Evolutionary conservation across 2,329 filamentous ascomycete genomes (phyloP).

Genomic region (Pyrenophora seminiperda): DNA sequence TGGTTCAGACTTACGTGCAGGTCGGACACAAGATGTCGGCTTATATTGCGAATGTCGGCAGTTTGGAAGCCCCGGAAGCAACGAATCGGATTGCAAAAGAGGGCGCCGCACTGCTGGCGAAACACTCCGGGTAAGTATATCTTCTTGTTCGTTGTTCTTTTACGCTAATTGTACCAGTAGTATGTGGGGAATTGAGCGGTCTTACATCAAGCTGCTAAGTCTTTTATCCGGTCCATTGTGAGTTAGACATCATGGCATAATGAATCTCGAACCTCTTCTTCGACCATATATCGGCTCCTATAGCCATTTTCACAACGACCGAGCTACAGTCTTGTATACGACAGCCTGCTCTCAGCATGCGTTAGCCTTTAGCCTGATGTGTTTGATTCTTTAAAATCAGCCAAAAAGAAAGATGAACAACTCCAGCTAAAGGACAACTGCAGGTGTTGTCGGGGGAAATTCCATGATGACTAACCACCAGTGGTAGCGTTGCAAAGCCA

Average conservation of each 20-base stretch:
- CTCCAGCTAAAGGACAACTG: too few species aligned
- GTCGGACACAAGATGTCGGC: conserved; percentile 57
- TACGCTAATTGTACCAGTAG: background rate
- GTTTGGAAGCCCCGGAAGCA: conserved; percentile 47
- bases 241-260: background rate
- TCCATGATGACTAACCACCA: too few species aligned
- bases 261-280: background rate
- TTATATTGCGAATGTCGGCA: conserved; percentile 59
- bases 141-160: background rate
- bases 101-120: conserved; percentile 8
- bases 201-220: background rate
- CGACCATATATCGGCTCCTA: background rate
- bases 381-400: too few species aligned
- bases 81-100: conserved; percentile 13
- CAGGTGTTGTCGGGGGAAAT: too few species aligned
- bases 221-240: background rate
- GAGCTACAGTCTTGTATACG: too few species aligned
- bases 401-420: too few species aligned
- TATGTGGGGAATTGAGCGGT: conserved; percentile 14
- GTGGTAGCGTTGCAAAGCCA: too few species aligned
- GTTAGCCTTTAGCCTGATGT: too few species aligned
- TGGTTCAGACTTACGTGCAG: conserved; percentile 56
- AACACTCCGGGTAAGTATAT: background rate
- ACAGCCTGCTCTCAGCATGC: too few species aligned
- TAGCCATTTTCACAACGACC: too few species aligned